Evolutionary conservation across 352 stramenopile species (phyloP).

Genomic region (Thraustochytrium sp.): DNA sequence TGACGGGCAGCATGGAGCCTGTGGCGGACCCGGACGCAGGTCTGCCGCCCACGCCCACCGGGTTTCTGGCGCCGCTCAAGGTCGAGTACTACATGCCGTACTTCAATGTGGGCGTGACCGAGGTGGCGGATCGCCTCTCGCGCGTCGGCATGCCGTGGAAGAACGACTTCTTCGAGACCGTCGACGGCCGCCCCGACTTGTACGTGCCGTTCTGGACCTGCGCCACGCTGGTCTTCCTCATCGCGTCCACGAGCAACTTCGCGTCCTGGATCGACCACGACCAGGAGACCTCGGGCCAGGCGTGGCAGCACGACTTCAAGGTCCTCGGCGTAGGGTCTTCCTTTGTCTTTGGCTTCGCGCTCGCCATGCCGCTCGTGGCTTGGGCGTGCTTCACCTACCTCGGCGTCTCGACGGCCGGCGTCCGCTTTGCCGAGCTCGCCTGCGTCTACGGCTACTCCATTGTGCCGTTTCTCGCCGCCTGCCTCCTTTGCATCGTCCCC

Average conservation of each 20-base stretch:
- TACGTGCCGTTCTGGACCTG: slow-evolving; percentile 44
- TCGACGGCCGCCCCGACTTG: slow-evolving; percentile 38
- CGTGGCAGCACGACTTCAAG: slow-evolving; percentile 42
- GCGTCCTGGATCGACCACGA: slow-evolving; percentile 20
- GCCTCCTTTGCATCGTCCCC: slow-evolving; percentile 25
- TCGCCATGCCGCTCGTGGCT: slow-evolving; percentile 7
- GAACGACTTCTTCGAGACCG: slow-evolving; percentile 24
- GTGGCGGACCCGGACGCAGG: neutral
- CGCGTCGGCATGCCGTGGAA: slow-evolving; percentile 23
- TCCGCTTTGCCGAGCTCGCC: slow-evolving; percentile 12
- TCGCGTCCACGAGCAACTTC: slow-evolving; percentile 43
- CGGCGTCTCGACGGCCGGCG: slow-evolving; percentile 14
- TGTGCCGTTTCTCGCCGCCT: neutral
- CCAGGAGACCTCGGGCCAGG: neutral
- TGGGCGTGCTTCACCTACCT: slow-evolving; percentile 41
- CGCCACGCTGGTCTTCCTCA: slow-evolving; percentile 45
- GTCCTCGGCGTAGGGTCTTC: neutral
- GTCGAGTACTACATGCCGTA: slow-evolving; percentile 44
- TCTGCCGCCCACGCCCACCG: neutral
- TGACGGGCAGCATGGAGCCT: neutral
- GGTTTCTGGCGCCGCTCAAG: neutral
- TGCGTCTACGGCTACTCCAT: slow-evolving; percentile 44
- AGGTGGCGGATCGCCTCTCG: neutral
- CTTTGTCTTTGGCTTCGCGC: slow-evolving; percentile 34
- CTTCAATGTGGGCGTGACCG: slow-evolving; percentile 38